phyloP scores from a whole-genome alignment of 371 early-diverging fungal genomes.

The Chytridiales sp. region DNA sequence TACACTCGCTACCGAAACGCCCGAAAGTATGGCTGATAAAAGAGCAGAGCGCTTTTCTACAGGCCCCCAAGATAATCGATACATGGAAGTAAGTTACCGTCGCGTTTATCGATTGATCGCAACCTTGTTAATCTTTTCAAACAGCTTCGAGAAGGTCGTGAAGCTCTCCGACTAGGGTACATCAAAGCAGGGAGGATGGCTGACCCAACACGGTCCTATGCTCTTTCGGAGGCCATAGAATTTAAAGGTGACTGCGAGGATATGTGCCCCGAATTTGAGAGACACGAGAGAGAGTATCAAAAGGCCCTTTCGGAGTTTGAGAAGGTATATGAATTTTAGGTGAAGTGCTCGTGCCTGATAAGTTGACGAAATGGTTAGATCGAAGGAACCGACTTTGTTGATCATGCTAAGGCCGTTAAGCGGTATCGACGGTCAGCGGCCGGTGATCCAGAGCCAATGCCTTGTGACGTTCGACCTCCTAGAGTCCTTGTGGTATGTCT shows the following conservation, averaged over 20 bases:
- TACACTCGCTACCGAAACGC: too few species aligned
- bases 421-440: conserved; percentile 85
- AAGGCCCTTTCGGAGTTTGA: conserved; percentile 71
- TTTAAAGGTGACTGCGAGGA: conserved; percentile 78
- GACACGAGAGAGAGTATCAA: conserved; percentile 81
- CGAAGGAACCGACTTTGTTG: conserved; percentile 54
- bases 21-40: too few species aligned
- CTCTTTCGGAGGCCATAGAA: conserved; percentile 65
- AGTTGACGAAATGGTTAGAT: conserved; percentile 25
- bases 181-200: conserved; percentile 54
- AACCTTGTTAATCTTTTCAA: too few species aligned
- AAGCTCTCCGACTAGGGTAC: conserved; percentile 33
- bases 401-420: conserved; percentile 76
- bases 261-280: conserved; percentile 91
- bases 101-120: too few species aligned
- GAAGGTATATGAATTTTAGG: conserved; percentile 43
- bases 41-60: too few species aligned
- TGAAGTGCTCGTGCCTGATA: background rate
- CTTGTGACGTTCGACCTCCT: conserved; percentile 89
- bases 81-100: too few species aligned
- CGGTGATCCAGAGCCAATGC: conserved; percentile 81
- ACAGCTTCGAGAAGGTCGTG: conserved; percentile 42
- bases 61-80: too few species aligned
- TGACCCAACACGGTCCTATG: conserved; percentile 56
- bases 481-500: conserved; percentile 57